Evolutionary conservation across 2,329 filamentous ascomycete genomes (phyloP).

Genomic region (Trichoderma koningiopsis): DNA sequence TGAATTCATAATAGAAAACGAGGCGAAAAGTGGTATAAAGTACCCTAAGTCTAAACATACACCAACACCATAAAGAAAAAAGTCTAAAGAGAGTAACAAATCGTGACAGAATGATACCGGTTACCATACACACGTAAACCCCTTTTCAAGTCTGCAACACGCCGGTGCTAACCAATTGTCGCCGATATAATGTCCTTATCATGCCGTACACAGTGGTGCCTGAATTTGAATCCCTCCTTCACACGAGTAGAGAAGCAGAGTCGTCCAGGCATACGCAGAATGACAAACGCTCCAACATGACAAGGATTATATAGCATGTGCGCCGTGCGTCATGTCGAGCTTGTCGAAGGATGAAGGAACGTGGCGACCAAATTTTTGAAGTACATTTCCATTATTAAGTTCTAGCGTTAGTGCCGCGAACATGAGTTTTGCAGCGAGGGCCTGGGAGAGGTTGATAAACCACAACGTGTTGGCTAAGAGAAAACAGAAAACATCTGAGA

Average conservation of each 20-base stretch:
- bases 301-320: not conserved
- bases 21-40: constrained; percentile 23
- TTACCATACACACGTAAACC: constrained; percentile 24
- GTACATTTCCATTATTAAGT: constrained; percentile 50
- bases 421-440: constrained; percentile 24
- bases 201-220: not conserved
- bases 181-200: not conserved
- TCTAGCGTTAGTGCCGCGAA: constrained; percentile 42
- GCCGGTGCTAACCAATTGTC: constrained; percentile 1
- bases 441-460: constrained; percentile 34
- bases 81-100: constrained; percentile 22
- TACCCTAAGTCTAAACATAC: constrained; percentile 25
- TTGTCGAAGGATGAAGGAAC: constrained; percentile 18
- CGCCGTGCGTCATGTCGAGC: constrained; percentile 23
- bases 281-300: not conserved
- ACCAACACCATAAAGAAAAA: constrained; percentile 25
- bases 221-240: not conserved
- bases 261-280: not conserved
- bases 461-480: constrained; percentile 41
- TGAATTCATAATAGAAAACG: not conserved
- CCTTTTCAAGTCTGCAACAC: constrained; percentile 14
- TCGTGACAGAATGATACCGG: constrained; percentile 26
- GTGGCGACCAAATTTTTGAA: constrained; percentile 30
- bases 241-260: not conserved
- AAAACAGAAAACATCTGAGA: constrained; percentile 39